A percentile compares a stretch with the other conserved stretches of the same genome.
Conservation (phyloP, 139 green algal species). For the Spirogloea muscicola region DNA sequence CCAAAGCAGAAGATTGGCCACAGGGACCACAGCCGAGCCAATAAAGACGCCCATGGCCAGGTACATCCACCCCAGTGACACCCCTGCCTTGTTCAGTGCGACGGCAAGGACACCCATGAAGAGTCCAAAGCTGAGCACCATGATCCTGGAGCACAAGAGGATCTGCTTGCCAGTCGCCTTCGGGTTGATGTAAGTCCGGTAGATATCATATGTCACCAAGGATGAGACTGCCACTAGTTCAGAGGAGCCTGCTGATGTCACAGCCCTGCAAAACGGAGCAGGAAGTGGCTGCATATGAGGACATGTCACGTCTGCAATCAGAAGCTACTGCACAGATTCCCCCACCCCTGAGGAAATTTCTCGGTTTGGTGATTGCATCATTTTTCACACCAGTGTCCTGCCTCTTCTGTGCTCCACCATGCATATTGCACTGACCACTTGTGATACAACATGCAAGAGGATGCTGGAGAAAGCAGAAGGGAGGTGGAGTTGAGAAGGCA, state of each 20-base stretch:
- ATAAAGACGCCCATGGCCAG: slow-evolving; percentile 80
- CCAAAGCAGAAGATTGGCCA: slow-evolving; percentile 68
- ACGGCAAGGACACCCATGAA: slow-evolving; percentile 73
- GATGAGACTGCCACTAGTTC: slow-evolving; percentile 84
- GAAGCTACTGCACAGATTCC: too few species aligned
- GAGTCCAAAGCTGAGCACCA: slow-evolving; percentile 65
- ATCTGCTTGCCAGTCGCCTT: slow-evolving; percentile 72
- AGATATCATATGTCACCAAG: slow-evolving; percentile 74
- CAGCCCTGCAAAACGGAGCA: too few species aligned
- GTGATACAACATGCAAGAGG: too few species aligned
- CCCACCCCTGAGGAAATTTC: too few species aligned
- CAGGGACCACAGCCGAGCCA: slow-evolving; percentile 77
- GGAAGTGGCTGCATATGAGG: too few species aligned
- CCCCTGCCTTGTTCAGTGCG: slow-evolving; percentile 67
- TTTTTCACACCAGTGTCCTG: too few species aligned
- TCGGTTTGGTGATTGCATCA: too few species aligned
- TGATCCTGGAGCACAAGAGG: slow-evolving; percentile 61
- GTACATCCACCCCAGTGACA: slow-evolving; percentile 59
- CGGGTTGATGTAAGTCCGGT: slow-evolving; percentile 70
- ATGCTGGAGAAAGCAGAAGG: too few species aligned
- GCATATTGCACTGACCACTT: too few species aligned
- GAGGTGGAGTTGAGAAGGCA: too few species aligned
- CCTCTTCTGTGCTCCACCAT: too few species aligned
- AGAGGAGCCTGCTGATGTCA: slow-evolving; percentile 25
- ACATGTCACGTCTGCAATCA: too few species aligned